phyloP scores from a whole-genome alignment of 2,329 filamentous ascomycete genomes.

The Stachybotrys echinatus region DNA sequence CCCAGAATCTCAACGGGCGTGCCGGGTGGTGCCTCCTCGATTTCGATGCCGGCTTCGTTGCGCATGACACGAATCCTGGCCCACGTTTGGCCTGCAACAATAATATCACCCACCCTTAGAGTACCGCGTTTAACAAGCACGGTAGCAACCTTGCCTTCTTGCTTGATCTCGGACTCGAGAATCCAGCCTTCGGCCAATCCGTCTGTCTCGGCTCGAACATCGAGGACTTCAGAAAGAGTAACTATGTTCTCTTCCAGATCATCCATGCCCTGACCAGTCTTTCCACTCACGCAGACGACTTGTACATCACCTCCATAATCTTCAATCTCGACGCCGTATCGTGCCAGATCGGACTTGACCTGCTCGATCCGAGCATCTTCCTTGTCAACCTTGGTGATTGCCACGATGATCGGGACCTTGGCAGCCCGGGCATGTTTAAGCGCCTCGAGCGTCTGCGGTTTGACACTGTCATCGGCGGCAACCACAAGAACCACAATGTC shows the following conservation, averaged over 20 bases:
- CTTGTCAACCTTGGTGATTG: conserved; percentile 96
- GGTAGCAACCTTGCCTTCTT: conserved; percentile 78
- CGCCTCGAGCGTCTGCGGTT: conserved; percentile 93
- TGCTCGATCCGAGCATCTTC: conserved; percentile 72
- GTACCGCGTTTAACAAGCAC: conserved; percentile 86
- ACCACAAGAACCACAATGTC: conserved; percentile 96
- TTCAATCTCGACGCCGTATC: conserved; percentile 84
- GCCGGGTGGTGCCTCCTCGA: conserved; percentile 75
- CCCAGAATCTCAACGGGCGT: conserved; percentile 89
- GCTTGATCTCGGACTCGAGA: conserved; percentile 84
- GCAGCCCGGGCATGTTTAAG: conserved; percentile 87
- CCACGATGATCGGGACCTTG: conserved; percentile 92
- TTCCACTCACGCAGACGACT: conserved; percentile 85
- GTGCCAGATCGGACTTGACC: conserved; percentile 82
- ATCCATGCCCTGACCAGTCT: conserved; percentile 86
- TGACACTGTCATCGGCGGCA: conserved; percentile 94
- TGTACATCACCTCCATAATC: conserved; percentile 94
- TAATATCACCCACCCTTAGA: conserved; percentile 69
- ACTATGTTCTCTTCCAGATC: conserved; percentile 88
- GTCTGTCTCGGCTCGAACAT: conserved; percentile 74
- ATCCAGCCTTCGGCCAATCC: conserved; percentile 89
- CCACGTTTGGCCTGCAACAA: conserved; percentile 87
- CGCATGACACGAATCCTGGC: conserved; percentile 76
- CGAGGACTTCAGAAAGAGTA: conserved; percentile 81
- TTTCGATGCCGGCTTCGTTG: conserved; percentile 73